Evolutionary conservation across 2,329 filamentous ascomycete species (phyloP).

Genomic region (Verticillium albo-atrum): DNA sequence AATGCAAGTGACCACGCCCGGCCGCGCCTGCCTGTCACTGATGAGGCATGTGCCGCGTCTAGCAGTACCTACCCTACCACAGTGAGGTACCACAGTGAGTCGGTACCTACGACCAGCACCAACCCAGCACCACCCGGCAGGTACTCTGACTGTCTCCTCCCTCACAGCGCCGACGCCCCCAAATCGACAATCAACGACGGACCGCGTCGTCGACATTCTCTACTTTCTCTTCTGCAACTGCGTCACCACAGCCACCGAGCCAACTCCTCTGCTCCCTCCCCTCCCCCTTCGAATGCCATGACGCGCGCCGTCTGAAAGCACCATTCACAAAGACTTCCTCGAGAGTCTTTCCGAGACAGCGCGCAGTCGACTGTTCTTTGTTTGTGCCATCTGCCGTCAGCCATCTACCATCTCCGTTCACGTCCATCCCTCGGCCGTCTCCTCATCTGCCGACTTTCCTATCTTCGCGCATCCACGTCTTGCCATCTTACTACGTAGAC

Average conservation of each 20-base stretch:
- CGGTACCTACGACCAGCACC: neutral
- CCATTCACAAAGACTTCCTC: neutral
- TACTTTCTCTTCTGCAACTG: neutral
- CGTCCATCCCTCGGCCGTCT: neutral
- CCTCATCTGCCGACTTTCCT: neutral
- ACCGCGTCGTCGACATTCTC: neutral
- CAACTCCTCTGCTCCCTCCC: neutral
- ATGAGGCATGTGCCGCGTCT: slow-evolving; percentile 11
- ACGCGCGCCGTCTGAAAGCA: neutral
- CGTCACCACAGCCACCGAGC: neutral
- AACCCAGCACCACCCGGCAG: neutral
- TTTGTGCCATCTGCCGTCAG: too few relatives aligned
- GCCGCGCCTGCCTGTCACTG: neutral
- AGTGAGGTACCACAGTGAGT: neutral
- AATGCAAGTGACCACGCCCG: neutral
- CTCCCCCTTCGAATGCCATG: neutral
- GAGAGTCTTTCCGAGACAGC: neutral
- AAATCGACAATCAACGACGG: neutral
- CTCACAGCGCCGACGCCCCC: too few relatives aligned
- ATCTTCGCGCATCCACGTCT: neutral
- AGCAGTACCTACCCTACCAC: neutral
- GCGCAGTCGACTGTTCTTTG: neutral
- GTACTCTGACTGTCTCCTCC: too few relatives aligned
- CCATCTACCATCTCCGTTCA: neutral
- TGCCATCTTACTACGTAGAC: neutral